Conservation (phyloP, 192 early-diverging fungal species). For the Gorgonomyces haynaldii region DNA sequence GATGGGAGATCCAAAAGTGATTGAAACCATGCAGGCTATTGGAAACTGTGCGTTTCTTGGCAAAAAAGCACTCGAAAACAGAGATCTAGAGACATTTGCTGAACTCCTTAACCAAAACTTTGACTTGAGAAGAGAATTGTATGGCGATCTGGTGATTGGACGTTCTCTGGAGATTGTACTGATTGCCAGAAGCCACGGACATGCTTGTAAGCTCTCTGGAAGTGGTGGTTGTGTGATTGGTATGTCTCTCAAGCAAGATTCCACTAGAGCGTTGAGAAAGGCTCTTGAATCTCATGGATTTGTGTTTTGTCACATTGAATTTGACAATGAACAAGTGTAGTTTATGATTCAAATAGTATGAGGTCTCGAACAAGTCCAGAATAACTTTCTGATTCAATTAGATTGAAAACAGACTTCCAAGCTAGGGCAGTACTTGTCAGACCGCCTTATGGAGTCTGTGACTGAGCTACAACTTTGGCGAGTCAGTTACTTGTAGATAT, state of each 20-base stretch:
- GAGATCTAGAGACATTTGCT: conserved; percentile 24
- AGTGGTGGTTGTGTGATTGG: conserved; percentile 51
- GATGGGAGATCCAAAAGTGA: conserved; percentile 40
- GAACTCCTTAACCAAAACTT: conserved; percentile 48
- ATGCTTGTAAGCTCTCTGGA: conserved; percentile 48
- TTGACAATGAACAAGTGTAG: neutral
- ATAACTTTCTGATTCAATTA: no score
- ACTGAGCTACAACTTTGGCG: no score
- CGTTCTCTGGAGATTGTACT: conserved; percentile 40
- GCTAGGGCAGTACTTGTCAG: no score
- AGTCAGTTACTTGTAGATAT: no score
- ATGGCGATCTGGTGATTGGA: conserved; percentile 41
- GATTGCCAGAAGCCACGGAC: conserved; percentile 24
- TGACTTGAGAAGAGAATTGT: conserved; percentile 29
- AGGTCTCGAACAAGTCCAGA: no score
- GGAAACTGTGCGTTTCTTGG: conserved; percentile 26
- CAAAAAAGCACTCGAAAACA: conserved; percentile 12
- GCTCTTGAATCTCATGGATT: conserved; percentile 29
- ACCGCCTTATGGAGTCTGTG: no score
- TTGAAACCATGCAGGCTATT: conserved; percentile 36
- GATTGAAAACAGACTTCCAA: no score
- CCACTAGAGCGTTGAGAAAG: conserved; percentile 7
- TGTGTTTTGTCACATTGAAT: conserved; percentile 14
- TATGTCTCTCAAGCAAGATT: conserved; percentile 20
- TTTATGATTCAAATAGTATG: neutral